Conservation (phyloP, 2,329 filamentous ascomycete species). For the Fusarium euwallaceae region DNA sequence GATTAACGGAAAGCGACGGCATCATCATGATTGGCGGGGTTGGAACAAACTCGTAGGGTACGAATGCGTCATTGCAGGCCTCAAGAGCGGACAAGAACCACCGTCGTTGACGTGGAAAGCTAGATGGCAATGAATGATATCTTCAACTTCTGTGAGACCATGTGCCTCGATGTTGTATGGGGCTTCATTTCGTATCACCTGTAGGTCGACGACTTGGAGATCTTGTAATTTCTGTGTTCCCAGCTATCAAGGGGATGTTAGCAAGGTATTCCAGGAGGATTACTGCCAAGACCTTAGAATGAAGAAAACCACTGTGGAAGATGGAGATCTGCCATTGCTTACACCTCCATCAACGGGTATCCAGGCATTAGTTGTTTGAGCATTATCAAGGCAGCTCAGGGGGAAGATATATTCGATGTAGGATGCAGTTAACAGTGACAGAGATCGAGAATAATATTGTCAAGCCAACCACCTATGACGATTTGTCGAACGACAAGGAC, state of each 20-base stretch:
- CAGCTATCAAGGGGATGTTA: constrained; percentile 12
- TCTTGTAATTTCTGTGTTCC: constrained; percentile 10
- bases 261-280: constrained; percentile 24
- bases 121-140: constrained; percentile 9
- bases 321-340: constrained; percentile 36
- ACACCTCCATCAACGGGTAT: constrained; percentile 6
- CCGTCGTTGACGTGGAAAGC: constrained; percentile 13
- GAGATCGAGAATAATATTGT: constrained; percentile 14
- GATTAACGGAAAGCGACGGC: constrained; percentile 14
- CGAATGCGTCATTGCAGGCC: constrained; percentile 7
- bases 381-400: constrained; percentile 23
- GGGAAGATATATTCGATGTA: constrained; percentile 8
- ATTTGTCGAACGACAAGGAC: not conserved
- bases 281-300: not conserved
- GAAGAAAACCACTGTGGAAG: not conserved
- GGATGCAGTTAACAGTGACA: constrained; percentile 14
- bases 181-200: constrained; percentile 14
- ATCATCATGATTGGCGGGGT: constrained; percentile 19
- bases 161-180: constrained; percentile 14
- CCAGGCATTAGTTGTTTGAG: constrained; percentile 4
- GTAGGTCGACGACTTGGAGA: constrained; percentile 3
- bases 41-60: constrained; percentile 17
- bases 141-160: constrained; percentile 5
- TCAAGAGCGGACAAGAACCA: not conserved
- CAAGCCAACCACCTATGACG: not conserved